Conservation (phyloP, 2,329 filamentous ascomycete genomes). For the Aquanectria penicillioides region DNA sequence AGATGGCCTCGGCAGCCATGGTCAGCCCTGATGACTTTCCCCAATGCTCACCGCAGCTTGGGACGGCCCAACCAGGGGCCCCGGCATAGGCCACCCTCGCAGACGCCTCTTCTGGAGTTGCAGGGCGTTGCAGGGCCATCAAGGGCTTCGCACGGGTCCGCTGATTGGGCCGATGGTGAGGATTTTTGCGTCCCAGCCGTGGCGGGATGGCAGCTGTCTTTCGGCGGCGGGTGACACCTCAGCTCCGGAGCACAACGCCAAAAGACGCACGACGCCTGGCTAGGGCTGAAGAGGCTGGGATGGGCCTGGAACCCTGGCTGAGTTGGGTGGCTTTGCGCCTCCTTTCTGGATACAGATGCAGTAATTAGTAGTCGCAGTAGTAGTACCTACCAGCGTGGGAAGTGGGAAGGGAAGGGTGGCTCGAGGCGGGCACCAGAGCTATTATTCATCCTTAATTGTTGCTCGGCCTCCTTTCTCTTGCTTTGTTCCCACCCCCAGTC, state of each 20-base stretch:
- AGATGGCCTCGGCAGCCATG: not conserved
- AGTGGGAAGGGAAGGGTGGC: no score
- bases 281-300: conserved; percentile 24
- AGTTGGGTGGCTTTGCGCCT: not conserved
- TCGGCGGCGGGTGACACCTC: not conserved
- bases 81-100: not conserved
- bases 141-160: not conserved
- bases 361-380: no score
- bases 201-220: not conserved
- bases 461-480: no score
- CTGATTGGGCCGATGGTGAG: not conserved
- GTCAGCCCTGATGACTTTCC: no score
- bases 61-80: not conserved
- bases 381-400: no score
- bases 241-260: not conserved
- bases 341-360: not conserved
- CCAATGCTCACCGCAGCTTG: conserved; percentile 10
- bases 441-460: no score
- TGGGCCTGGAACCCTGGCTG: conserved; percentile 15
- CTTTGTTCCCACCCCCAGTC: no score
- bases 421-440: no score
- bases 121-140: no score
- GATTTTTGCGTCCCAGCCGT: no score
- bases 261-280: not conserved
- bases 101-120: no score